A percentile compares a stretch with the other conserved stretches of the same genome.
These are phyloP conservation scores for Kernera saxatilis DNA, from an alignment of 345 rosid species.

Conservation along the genomic window DNA sequence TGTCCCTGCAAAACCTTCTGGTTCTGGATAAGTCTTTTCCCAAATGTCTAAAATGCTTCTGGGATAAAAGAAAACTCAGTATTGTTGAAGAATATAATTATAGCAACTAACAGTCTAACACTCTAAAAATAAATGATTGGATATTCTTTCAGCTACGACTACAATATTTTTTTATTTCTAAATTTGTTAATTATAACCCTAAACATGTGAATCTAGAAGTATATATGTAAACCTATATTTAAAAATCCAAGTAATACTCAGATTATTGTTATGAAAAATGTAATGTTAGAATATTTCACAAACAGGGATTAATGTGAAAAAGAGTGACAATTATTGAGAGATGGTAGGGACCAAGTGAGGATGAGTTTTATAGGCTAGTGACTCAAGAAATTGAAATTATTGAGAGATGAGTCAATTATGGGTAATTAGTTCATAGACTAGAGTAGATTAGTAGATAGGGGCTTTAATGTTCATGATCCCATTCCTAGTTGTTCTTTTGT, in stretches of 20 bases:
- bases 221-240: background rate
- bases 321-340: slow-evolving; percentile 15
- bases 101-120: background rate
- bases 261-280: background rate
- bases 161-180: too few species aligned
- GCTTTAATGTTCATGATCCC: background rate
- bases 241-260: background rate
- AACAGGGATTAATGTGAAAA: background rate
- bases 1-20: slow-evolving; percentile 16
- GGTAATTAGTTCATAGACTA: slow-evolving; percentile 3
- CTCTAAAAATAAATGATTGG: background rate
- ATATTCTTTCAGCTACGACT: too few species aligned
- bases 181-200: too few species aligned
- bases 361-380: background rate
- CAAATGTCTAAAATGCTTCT: background rate
- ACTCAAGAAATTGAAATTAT: background rate
- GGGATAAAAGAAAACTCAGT: background rate
- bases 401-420: background rate
- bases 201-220: background rate
- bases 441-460: slow-evolving; percentile 14
- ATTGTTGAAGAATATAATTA: background rate
- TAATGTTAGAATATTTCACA: background rate
- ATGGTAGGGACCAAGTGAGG: slow-evolving; percentile 14
- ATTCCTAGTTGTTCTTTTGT: background rate
- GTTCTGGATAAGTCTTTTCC: slow-evolving; percentile 8